These are phyloP conservation scores for Metschnikowia colocasiae DNA, from an alignment of 805 yeast species.

Conservation along the genomic window DNA sequence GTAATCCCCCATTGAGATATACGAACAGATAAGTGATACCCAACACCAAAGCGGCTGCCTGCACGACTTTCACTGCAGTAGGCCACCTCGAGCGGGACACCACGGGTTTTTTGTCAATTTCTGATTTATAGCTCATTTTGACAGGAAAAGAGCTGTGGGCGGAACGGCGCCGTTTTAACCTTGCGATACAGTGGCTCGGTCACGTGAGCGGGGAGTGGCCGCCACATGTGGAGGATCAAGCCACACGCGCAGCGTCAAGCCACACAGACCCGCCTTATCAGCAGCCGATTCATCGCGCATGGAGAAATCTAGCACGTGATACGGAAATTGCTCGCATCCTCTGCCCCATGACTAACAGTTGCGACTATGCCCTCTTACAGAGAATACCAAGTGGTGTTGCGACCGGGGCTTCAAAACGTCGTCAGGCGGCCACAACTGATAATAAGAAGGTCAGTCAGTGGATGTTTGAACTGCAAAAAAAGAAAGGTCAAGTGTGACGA, in stretches of 20 bases:
- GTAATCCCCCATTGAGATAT: background rate
- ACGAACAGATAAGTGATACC: background rate
- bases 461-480: slow-evolving; percentile 15
- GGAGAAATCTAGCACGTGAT: background rate
- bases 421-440: background rate
- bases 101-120: background rate
- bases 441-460: slow-evolving; percentile 7
- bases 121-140: background rate
- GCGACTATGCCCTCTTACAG: slow-evolving; percentile 6
- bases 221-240: background rate
- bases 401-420: background rate
- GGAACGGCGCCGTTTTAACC: background rate
- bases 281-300: background rate
- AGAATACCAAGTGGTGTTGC: slow-evolving; percentile 12
- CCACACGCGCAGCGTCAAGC: background rate
- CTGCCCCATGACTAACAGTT: background rate
- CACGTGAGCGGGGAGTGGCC: background rate
- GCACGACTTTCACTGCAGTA: background rate
- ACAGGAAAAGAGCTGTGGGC: background rate
- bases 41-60: background rate
- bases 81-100: background rate
- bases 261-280: background rate
- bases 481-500: slow-evolving; percentile 17
- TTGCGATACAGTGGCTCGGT: background rate
- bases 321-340: background rate